Evolutionary conservation across 495 filamentous ascomycete species (phyloP), one percentile per base, ranked within the genome.

Genomic region (Aspergillus avenaceus): DNA sequence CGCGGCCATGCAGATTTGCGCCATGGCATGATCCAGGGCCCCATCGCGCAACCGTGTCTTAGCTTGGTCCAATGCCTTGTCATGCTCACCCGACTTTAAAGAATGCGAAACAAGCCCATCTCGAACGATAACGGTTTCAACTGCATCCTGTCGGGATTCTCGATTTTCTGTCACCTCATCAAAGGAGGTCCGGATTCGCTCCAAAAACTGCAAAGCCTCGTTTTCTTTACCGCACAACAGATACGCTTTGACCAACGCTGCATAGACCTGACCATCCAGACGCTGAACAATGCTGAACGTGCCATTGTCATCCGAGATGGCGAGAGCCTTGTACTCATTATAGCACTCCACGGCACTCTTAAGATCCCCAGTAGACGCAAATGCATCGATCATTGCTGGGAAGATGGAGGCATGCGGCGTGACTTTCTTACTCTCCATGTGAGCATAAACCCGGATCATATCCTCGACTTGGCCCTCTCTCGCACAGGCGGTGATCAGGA

Each of bases 341-440:
- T 95, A 97, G 71, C 88, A 90, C 59, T 97, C 93, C 9, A 96
- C 85, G n/a, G 90, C 95, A 54, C 87, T 92, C 59, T 77, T 74
- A 29, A 97, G 75, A 59, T 98, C 90, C 13, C 90, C 84, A 5
- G 77, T 77, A 24, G 78, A 78, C 37, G 87, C 90, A 61, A 96
- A 97, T 0, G 90, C 90, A 31, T 87, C 81, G 60, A 98, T 97
- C 88, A 98, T 95, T 12, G 83, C 78, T 2, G 89, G 83, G 68
- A 95, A 96, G 27, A 91, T 90, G 32, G 85, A 82, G 16, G 88
- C 84, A 52, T 81, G 82, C 0, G 92, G 87, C 12, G 76, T 77
- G 19, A 90, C 78, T 46, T 81, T 83, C 46, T 79, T 81, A 36
- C 75, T 66, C 64, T 96, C 91, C 88, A 97, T 91, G 63, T 97